Evolutionary conservation across 495 filamentous ascomycete species (phyloP).

Genomic region (Penicillium nucicola): DNA sequence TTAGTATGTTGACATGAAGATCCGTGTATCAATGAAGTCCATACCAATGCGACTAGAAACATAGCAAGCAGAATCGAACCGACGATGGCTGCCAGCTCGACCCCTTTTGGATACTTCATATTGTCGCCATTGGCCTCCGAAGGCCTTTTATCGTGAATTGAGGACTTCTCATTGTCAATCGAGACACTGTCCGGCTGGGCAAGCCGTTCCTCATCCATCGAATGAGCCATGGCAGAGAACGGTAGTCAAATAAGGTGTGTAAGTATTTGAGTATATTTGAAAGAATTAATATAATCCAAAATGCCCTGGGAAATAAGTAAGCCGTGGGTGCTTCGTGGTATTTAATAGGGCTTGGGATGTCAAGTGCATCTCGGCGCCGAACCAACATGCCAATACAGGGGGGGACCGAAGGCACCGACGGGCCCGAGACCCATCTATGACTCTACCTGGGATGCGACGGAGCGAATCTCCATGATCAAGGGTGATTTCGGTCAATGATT

Average conservation of each 20-base stretch:
- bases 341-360: too few species aligned
- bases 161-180: not conserved
- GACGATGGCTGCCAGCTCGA: conserved; percentile 4
- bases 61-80: conserved; percentile 28
- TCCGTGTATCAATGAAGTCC: not conserved
- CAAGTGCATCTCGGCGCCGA: too few species aligned
- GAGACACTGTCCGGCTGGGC: not conserved
- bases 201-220: not conserved
- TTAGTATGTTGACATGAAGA: not conserved
- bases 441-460: too few species aligned
- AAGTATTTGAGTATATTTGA: not conserved
- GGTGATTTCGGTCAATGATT: too few species aligned
- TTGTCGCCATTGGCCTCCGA: not conserved
- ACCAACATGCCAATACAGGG: too few species aligned
- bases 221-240: not conserved
- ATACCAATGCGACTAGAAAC: conserved; percentile 38
- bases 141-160: not conserved
- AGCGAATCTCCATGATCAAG: too few species aligned
- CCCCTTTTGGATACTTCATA: not conserved
- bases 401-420: too few species aligned
- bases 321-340: too few species aligned
- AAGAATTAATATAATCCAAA: not conserved
- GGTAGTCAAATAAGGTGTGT: not conserved
- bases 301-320: not conserved
- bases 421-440: too few species aligned